Percentiles rank a stretch among this genome's conserved stretches.
Conservation (phyloP, 2,329 filamentous ascomycete species). For the Tolypocladium sp. region DNA sequence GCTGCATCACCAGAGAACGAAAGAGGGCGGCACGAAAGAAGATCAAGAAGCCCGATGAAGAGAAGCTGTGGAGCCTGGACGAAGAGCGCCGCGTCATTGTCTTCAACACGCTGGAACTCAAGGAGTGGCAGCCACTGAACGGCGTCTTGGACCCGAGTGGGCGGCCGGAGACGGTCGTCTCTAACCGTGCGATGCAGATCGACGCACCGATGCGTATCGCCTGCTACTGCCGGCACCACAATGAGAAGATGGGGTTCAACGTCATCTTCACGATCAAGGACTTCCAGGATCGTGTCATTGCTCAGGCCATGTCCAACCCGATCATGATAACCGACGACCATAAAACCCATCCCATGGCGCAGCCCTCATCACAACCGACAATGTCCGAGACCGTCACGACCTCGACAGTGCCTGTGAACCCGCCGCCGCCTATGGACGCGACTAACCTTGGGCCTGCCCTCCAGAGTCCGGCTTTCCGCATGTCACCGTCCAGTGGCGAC, state of each 20-base stretch:
- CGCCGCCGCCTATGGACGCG: slow-evolving; percentile 15
- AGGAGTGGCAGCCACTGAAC: slow-evolving; percentile 66
- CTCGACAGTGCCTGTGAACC: slow-evolving; percentile 11
- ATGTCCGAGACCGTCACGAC: slow-evolving; percentile 18
- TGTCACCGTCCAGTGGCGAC: slow-evolving; percentile 55
- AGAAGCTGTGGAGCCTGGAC: slow-evolving; percentile 75
- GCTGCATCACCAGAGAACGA: slow-evolving; percentile 85
- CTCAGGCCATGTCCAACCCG: slow-evolving; percentile 75
- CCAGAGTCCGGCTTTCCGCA: slow-evolving; percentile 35
- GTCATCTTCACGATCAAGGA: slow-evolving; percentile 96
- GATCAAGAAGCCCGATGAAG: slow-evolving; percentile 85
- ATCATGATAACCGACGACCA: slow-evolving; percentile 99
- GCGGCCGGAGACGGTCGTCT: slow-evolving; percentile 34
- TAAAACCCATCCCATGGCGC: slow-evolving; percentile 59
- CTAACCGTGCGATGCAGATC: slow-evolving; percentile 61
- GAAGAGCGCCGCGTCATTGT: slow-evolving; percentile 78
- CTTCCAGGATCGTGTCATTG: slow-evolving; percentile 62
- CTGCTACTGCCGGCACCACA: slow-evolving; percentile 92
- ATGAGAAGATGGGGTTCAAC: slow-evolving; percentile 83
- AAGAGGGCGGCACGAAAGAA: slow-evolving; percentile 91
- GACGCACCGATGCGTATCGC: slow-evolving; percentile 91
- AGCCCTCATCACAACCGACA: slow-evolving; percentile 14
- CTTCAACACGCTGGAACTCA: slow-evolving; percentile 82
- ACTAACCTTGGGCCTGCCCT: slow-evolving; percentile 22
- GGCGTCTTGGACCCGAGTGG: slow-evolving; percentile 36